Percentiles rank a stretch among this genome's conserved stretches.
Evolutionary conservation across 1,284 basidiomycete genomes (phyloP).

Genomic region (Ceratobasidium sp.): DNA sequence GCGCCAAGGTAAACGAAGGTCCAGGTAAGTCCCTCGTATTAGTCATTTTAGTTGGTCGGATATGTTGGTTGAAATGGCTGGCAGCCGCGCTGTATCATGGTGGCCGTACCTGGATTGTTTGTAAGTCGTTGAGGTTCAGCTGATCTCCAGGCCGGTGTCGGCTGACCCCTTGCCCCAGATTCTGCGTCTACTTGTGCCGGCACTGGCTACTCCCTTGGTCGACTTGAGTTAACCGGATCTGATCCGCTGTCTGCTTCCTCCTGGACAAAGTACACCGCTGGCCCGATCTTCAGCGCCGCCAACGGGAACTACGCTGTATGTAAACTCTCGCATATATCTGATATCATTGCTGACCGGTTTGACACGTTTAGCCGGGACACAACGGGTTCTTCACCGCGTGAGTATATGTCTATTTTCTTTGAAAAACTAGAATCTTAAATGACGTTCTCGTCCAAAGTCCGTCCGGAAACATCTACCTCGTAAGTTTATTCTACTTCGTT

Average conservation of each 20-base stretch:
- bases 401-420: conserved; percentile 2
- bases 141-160: neutral
- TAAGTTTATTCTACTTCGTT: neutral
- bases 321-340: neutral
- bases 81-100: neutral
- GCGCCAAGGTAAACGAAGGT: conserved; percentile 40
- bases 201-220: conserved; percentile 42
- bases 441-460: neutral
- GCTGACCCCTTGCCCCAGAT: neutral
- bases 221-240: neutral
- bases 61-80: neutral
- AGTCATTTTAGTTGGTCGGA: neutral
- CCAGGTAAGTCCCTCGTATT: conserved; percentile 10
- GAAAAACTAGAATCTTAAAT: neutral
- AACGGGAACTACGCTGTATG: conserved; percentile 15
- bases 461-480: conserved; percentile 15
- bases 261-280: conserved; percentile 21
- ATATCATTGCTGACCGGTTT: neutral
- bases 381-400: conserved; percentile 30
- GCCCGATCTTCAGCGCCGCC: conserved; percentile 8
- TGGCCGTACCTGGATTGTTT: conserved; percentile 40
- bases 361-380: conserved; percentile 7
- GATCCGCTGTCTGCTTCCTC: conserved; percentile 7
- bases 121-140: neutral
- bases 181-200: conserved; percentile 41